Percentiles rank a stretch among this genome's conserved stretches.
Conservation (phyloP, 2,329 filamentous ascomycete genomes). For the Aspergillus cejpii region DNA sequence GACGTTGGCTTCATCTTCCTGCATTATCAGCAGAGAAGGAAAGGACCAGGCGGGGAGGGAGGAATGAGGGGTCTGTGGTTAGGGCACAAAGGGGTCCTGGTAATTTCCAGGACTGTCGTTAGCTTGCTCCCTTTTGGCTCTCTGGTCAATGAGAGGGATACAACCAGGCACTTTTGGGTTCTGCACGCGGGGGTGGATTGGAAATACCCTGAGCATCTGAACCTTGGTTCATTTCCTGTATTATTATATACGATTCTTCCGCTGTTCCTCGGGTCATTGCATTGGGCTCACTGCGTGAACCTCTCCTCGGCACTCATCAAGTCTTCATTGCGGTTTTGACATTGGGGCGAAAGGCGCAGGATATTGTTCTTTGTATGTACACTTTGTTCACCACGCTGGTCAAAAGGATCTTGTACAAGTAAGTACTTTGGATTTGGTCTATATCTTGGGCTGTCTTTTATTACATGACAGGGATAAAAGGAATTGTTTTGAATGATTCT, state of each 20-base stretch:
- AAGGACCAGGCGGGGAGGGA: too few species aligned
- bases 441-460: not conserved
- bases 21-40: too few species aligned
- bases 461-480: not conserved
- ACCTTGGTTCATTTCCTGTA: not conserved
- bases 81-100: too few species aligned
- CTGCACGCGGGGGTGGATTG: too few species aligned
- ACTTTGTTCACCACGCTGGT: not conserved
- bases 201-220: too few species aligned
- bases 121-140: conserved; percentile 1
- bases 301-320: not conserved
- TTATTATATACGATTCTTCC: not conserved
- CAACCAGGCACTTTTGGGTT: too few species aligned
- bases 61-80: too few species aligned
- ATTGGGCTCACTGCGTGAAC: too few species aligned
- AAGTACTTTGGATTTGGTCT: not conserved
- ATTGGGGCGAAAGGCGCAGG: not conserved
- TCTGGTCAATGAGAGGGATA: too few species aligned
- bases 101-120: conserved; percentile 2
- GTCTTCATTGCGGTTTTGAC: not conserved
- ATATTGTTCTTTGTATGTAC: not conserved
- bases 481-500: not conserved
- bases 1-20: conserved; percentile 24
- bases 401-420: not conserved
- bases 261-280: not conserved